Evolutionary conservation across 768 basidiomycete genomes (phyloP).

Genomic region (Sarcomyxa edulis): DNA sequence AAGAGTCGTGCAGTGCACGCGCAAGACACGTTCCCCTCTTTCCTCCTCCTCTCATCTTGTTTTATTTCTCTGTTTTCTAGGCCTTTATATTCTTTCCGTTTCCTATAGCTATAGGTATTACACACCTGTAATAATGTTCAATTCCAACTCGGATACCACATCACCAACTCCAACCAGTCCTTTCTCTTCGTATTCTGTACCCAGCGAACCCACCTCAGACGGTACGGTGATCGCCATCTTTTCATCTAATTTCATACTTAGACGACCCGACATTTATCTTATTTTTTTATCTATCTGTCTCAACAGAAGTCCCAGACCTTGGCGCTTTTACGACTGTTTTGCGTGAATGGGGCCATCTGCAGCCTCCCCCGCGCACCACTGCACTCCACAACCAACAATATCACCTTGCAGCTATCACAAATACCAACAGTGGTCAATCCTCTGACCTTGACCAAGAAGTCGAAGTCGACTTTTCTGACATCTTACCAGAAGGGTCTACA

Average conservation of each 20-base stretch:
- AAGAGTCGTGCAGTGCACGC: no score
- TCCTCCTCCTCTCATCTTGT: no score
- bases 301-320: constrained; percentile 8
- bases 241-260: neutral
- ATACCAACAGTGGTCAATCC: neutral
- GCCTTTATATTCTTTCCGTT: no score
- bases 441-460: constrained; percentile 1
- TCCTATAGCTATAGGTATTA: no score
- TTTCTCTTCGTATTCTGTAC: constrained; percentile 10
- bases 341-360: constrained; percentile 4
- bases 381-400: no score
- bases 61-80: no score
- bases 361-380: constrained; percentile 2
- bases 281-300: neutral
- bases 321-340: constrained; percentile 8
- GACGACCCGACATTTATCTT: no score
- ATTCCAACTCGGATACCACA: constrained; percentile 5
- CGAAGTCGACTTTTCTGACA: no score
- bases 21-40: no score
- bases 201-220: constrained; percentile 9
- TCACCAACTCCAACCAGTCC: constrained; percentile 11
- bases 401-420: no score
- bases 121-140: constrained; percentile 7
- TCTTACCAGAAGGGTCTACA: neutral
- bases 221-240: constrained; percentile 1